Evolutionary conservation across 768 basidiomycete species (phyloP), one percentile per base, ranked within the genome.

Genomic region (Aureoboletus auriporus): DNA sequence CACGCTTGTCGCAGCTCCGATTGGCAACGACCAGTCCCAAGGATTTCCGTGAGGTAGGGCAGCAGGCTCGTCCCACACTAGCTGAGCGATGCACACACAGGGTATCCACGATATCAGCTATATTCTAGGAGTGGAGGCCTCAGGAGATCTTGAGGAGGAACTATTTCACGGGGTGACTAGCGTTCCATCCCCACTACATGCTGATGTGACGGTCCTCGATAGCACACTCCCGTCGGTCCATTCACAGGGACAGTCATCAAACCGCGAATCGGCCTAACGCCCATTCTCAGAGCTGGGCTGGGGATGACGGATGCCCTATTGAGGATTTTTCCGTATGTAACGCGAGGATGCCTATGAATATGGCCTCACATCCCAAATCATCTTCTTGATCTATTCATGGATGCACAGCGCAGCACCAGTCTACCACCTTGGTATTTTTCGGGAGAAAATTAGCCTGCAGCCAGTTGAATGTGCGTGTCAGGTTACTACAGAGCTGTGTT

Each of bases 301-400:
- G 92, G 93, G 14, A 94, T 98, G 92, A 80, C 87, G 1, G 91
- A 95, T 57, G 90, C 89, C 17, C 68, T 96, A 70, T 70, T 94
- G 51, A 80, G 79, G 45, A 73, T 94, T 43, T 95, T 94, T 67
- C 93, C 93, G 76, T 87, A 74, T 34, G 89, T 75, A 12, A 38
- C 36, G 42, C 38, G 8, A 12, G 20, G 20, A n/a, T 34, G 34
- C 8, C 34, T 14, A 14, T 34, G 13, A 8, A 17, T 26, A 33
- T 8, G 9, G 31, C 26, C 53, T 47, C 44, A 51, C 20, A 13
- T 23, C 20, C 20, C 20, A 23, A 23, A 23, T 17, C 38, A 31
- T 26, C 30, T 10, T 38, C 11, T 16, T 39, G 30, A 38, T 51
- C 36, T 36, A 16, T 48, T 46, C 12, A n/a, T 31, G 46, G 35